A percentile compares a stretch with the other conserved stretches of the same genome.
phyloP scores from a whole-genome alignment of 208 protist genomes.

The Phytomonas sp. region DNA sequence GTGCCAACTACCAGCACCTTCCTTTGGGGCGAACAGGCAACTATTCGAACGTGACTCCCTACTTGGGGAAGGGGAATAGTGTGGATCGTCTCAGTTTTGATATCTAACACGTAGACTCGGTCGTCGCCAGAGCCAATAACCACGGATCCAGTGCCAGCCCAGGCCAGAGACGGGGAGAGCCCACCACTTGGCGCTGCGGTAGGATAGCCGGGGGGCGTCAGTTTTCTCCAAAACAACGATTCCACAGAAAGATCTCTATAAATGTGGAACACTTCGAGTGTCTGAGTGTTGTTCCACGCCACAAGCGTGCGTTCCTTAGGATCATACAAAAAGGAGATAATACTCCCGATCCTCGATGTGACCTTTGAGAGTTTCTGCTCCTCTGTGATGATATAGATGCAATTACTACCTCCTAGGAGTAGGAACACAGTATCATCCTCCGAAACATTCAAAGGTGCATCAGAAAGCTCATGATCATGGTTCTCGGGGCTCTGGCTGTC shows the following conservation, averaged over 20 bases:
- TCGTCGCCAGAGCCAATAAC: conserved; percentile 77
- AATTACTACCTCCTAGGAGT: conserved; percentile 31
- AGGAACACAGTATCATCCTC: conserved; percentile 75
- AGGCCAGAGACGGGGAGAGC: conserved; percentile 45
- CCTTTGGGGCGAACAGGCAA: conserved; percentile 28
- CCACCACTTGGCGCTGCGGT: conserved; percentile 20
- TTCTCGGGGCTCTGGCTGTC: neutral
- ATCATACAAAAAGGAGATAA: conserved; percentile 65
- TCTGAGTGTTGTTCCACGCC: conserved; percentile 41
- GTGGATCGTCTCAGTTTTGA: conserved; percentile 64
- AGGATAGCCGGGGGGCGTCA: conserved; percentile 33
- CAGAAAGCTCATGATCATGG: neutral
- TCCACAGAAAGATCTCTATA: conserved; percentile 33
- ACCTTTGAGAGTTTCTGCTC: conserved; percentile 58
- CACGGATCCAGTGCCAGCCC: conserved; percentile 54
- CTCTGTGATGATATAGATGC: conserved; percentile 41
- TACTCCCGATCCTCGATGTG: conserved; percentile 37
- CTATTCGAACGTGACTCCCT: conserved; percentile 38
- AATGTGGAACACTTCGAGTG: conserved; percentile 61
- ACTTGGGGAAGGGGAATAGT: conserved; percentile 48
- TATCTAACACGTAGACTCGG: conserved; percentile 74
- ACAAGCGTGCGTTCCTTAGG: conserved; percentile 44
- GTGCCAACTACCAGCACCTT: conserved; percentile 50
- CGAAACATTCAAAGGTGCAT: conserved; percentile 4
- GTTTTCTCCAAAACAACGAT: conserved; percentile 53